A percentile compares a stretch with the other conserved stretches of the same genome.
Evolutionary conservation across 768 basidiomycete genomes (phyloP).

Genomic region (Kwoniella newhampshirensis): DNA sequence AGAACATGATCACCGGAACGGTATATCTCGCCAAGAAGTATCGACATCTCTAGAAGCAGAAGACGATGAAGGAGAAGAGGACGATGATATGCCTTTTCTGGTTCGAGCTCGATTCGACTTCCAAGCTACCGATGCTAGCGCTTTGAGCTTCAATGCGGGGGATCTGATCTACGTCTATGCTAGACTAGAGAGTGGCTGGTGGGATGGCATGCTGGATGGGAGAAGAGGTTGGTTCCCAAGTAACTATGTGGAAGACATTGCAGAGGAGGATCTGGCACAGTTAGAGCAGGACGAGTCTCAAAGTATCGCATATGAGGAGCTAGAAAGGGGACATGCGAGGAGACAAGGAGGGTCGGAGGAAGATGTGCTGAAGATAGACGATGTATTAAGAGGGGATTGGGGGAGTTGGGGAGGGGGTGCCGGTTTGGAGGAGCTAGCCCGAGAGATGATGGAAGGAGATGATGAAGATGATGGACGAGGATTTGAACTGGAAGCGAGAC

Average conservation of each 20-base stretch:
- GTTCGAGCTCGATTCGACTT: conserved; percentile 85
- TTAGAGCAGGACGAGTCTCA: not conserved
- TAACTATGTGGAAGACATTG: conserved; percentile 81
- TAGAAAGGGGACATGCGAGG: conserved; percentile 70
- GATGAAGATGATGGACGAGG: conserved; percentile 16
- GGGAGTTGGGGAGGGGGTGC: conserved; percentile 18
- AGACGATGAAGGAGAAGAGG: conserved; percentile 1
- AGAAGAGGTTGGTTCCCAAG: conserved; percentile 88
- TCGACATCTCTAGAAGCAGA: conserved; percentile 9
- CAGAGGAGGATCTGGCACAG: conserved; percentile 53
- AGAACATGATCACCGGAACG: too few species aligned
- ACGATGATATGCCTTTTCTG: conserved; percentile 58
- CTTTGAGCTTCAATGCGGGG: conserved; percentile 78
- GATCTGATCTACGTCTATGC: conserved; percentile 94
- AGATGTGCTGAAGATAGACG: conserved; percentile 19
- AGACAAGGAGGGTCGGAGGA: conserved; percentile 12
- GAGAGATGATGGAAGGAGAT: conserved; percentile 38
- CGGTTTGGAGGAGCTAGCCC: conserved; percentile 37
- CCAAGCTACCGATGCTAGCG: conserved; percentile 78
- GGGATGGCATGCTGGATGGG: conserved; percentile 89
- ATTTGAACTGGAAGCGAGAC: conserved; percentile 4
- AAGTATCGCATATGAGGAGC: not conserved
- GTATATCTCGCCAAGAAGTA: not conserved
- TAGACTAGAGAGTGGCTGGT: conserved; percentile 91
- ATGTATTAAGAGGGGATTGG: conserved; percentile 20